Percentiles rank a stretch among this genome's conserved stretches.
phyloP scores from a whole-genome alignment of 495 filamentous ascomycete genomes.

The Penicillium chermesinum region DNA sequence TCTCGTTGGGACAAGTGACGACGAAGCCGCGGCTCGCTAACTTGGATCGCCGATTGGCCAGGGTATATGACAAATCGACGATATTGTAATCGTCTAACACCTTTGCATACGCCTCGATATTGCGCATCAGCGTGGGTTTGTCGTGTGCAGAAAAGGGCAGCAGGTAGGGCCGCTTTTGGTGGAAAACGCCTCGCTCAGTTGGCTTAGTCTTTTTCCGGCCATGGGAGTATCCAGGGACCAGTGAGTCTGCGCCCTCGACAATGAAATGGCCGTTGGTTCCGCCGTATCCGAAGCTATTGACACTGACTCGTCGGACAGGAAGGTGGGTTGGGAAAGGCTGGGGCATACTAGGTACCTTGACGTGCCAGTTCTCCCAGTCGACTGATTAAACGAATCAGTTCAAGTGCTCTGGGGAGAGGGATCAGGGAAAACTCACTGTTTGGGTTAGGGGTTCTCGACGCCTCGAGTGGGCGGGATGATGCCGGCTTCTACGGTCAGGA shows the following conservation, averaged over 20 bases:
- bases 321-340: too few relatives aligned
- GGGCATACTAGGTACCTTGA: too few relatives aligned
- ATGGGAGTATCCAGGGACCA: too few relatives aligned
- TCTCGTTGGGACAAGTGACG: not conserved
- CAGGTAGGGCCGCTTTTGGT: not conserved
- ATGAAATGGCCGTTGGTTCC: not conserved
- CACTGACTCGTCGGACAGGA: not conserved
- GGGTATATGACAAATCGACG: not conserved
- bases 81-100: not conserved
- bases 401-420: too few relatives aligned
- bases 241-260: not conserved
- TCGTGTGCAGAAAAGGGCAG: not conserved
- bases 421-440: too few relatives aligned
- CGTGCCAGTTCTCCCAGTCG: not conserved
- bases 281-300: not conserved
- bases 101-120: not conserved
- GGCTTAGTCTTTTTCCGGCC: too few relatives aligned
- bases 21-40: not conserved
- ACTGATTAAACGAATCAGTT: slow-evolving; percentile 21
- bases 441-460: slow-evolving; percentile 7
- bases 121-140: not conserved
- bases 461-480: slow-evolving; percentile 48
- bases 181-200: not conserved
- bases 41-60: not conserved
- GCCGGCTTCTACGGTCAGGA: slow-evolving; percentile 47